Percentiles rank a stretch among this genome's conserved stretches.
phyloP scores from a whole-genome alignment of 768 basidiomycete species.

The Fibroporia radiculosa region DNA sequence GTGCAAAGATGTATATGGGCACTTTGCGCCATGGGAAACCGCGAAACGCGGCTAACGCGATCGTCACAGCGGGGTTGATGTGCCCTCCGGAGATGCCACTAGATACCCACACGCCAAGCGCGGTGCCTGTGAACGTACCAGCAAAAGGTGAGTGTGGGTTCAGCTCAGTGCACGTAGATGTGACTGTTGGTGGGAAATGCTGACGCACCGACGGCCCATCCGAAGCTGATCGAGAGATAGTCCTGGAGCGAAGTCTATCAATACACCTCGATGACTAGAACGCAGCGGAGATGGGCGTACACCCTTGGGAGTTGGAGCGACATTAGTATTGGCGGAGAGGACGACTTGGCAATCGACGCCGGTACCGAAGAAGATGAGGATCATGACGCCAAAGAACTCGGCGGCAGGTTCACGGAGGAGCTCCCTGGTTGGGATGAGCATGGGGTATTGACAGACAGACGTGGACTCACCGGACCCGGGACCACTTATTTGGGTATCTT shows the following conservation, averaged over 20 bases:
- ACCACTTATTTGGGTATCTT: slow-evolving; percentile 44
- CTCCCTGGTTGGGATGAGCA: slow-evolving; percentile 24
- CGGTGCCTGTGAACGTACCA: slow-evolving; percentile 31
- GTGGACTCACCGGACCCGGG: slow-evolving; percentile 41
- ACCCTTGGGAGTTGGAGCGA: slow-evolving; percentile 44
- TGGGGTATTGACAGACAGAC: neutral
- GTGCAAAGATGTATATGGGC: slow-evolving; percentile 57
- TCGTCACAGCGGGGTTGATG: slow-evolving; percentile 44
- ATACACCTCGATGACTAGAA: neutral
- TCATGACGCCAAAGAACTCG: slow-evolving; percentile 53
- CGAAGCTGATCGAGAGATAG: slow-evolving; percentile 42
- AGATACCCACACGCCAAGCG: slow-evolving; percentile 62
- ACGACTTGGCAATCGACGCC: slow-evolving; percentile 52
- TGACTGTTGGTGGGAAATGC: neutral
- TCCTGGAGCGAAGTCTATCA: slow-evolving; percentile 22
- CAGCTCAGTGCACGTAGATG: too few relatives aligned
- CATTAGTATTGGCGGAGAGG: slow-evolving; percentile 36
- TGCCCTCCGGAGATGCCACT: slow-evolving; percentile 68
- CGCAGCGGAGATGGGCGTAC: slow-evolving; percentile 25
- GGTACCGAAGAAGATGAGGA: slow-evolving; percentile 52
- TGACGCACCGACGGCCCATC: slow-evolving; percentile 43
- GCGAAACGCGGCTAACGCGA: slow-evolving; percentile 60
- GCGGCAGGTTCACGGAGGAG: slow-evolving; percentile 51
- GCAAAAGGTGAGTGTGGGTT: neutral
- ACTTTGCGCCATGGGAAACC: slow-evolving; percentile 79